phyloP scores from a whole-genome alignment of 202 grass and related monocot species.

The Hordeum pubiflorum region DNA sequence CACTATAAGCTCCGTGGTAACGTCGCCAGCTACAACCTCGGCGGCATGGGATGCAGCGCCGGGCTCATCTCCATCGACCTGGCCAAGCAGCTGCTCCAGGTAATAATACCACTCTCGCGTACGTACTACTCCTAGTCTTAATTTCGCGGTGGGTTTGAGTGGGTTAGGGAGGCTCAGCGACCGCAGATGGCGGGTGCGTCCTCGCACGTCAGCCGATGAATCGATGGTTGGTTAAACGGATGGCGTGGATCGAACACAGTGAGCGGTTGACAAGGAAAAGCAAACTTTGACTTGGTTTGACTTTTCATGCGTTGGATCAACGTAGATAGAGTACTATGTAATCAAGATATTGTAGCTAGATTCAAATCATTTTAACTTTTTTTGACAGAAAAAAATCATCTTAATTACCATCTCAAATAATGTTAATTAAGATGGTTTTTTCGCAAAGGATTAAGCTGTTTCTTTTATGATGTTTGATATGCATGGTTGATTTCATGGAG shows the following conservation, averaged over 20 bases:
- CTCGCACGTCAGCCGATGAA: background rate
- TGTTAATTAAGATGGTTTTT: too few species aligned
- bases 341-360: too few species aligned
- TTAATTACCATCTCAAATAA: too few species aligned
- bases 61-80: conserved; percentile 88
- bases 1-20: conserved; percentile 72
- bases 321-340: too few species aligned
- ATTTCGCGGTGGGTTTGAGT: background rate
- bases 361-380: too few species aligned
- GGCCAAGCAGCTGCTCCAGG: conserved; percentile 90
- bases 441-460: background rate
- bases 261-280: background rate
- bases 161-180: background rate
- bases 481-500: too few species aligned
- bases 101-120: background rate
- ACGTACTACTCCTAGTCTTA: background rate
- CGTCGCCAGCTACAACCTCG: conserved; percentile 71
- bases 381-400: too few species aligned
- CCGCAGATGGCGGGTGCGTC: background rate
- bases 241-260: background rate
- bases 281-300: background rate
- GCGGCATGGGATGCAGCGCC: conserved; percentile 83
- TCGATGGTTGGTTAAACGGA: background rate
- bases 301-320: background rate
- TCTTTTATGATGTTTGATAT: background rate